phyloP scores from a whole-genome alignment of 257 asterid species.

The Ocimum tenuiflorum region DNA sequence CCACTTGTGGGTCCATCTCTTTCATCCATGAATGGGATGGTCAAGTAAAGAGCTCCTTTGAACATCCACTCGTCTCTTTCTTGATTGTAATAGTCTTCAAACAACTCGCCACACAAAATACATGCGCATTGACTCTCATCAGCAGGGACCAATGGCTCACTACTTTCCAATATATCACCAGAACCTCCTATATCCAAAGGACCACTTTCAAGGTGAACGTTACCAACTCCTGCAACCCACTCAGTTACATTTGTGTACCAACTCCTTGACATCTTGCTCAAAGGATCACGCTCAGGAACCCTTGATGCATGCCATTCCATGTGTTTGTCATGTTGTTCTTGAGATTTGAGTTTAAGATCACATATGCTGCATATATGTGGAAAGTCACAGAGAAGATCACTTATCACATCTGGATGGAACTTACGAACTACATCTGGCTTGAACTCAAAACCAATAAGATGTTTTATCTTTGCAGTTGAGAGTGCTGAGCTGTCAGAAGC shows the following conservation, averaged over 20 bases:
- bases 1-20: constrained; percentile 19
- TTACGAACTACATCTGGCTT: constrained; percentile 52
- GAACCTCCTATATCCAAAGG: constrained; percentile 33
- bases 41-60: constrained; percentile 64
- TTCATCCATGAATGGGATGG: constrained; percentile 24
- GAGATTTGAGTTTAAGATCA: constrained; percentile 51
- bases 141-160: constrained; percentile 63
- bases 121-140: constrained; percentile 82
- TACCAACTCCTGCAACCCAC: constrained; percentile 45
- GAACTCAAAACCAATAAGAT: constrained; percentile 64
- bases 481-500: constrained; percentile 25
- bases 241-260: constrained; percentile 55
- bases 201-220: constrained; percentile 20
- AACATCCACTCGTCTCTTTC: constrained; percentile 74
- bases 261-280: constrained; percentile 39
- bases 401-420: constrained; percentile 53
- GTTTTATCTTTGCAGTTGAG: constrained; percentile 31
- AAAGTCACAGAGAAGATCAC: constrained; percentile 52
- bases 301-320: constrained; percentile 68
- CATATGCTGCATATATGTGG: constrained; percentile 59
- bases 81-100: constrained; percentile 58
- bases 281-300: constrained; percentile 29
- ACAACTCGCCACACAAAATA: constrained; percentile 73
- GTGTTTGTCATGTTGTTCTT: constrained; percentile 61
- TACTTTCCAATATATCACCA: constrained; percentile 28